Evolutionary conservation across 345 rosid genomes (phyloP).

Genomic region (Syzygium oleosum): DNA sequence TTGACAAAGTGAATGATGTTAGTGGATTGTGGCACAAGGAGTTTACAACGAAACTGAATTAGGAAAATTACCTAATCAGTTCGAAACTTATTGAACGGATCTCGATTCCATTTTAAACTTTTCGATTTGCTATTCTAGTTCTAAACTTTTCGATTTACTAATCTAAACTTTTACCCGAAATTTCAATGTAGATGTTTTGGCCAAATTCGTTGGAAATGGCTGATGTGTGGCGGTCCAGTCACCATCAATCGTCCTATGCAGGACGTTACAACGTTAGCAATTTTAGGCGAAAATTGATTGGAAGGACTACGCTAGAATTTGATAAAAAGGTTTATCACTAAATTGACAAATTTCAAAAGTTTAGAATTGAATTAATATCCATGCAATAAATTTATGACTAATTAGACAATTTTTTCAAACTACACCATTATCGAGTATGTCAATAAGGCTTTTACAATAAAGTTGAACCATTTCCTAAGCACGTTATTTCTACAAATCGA

Average conservation of each 20-base stretch:
- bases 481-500: not conserved
- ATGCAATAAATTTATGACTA: too few species aligned
- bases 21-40: not conserved
- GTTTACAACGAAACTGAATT: not conserved
- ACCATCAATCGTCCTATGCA: rapidly evolving
- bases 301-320: not conserved
- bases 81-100: rapidly evolving
- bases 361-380: too few species aligned
- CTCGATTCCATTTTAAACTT: rapidly evolving
- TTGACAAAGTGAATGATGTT: not conserved
- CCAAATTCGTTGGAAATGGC: rapidly evolving
- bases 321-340: rapidly evolving
- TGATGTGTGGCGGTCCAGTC: rapidly evolving
- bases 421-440: not conserved
- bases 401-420: too few species aligned
- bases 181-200: rapidly evolving
- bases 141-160: not conserved
- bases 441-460: too few species aligned
- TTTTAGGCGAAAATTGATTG: rapidly evolving
- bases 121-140: too few species aligned
- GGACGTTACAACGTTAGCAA: not conserved
- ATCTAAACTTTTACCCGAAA: not conserved
- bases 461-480: rapidly evolving
- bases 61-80: not conserved
- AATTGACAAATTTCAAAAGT: not conserved